Evolutionary conservation across 345 rosid genomes (phyloP).

Genomic region (Syzygium oleosum): DNA sequence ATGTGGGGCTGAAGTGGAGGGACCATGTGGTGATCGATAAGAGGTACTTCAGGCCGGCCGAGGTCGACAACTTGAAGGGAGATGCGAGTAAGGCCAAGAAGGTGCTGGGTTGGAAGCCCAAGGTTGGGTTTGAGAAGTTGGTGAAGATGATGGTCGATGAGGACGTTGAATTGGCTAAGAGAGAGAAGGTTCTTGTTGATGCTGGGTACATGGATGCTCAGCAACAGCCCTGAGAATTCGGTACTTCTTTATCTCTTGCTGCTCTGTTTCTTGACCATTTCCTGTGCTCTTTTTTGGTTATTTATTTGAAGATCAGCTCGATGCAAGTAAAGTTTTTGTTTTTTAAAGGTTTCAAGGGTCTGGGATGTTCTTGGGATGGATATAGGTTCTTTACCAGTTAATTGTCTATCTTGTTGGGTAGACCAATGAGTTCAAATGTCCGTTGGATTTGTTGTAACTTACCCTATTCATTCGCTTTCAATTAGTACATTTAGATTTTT

Average conservation of each 20-base stretch:
- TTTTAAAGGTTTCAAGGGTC: not conserved
- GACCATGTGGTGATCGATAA: constrained; percentile 57
- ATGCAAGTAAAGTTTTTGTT: not conserved
- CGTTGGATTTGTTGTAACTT: not conserved
- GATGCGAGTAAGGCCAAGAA: constrained; percentile 49
- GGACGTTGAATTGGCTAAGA: constrained; percentile 71
- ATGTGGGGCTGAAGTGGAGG: constrained; percentile 45
- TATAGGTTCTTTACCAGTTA: not conserved
- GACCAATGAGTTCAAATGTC: not conserved
- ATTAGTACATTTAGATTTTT: not conserved
- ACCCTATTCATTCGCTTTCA: not conserved
- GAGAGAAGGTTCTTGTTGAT: constrained; percentile 92
- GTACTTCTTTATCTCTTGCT: not conserved
- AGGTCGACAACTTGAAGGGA: constrained; percentile 54
- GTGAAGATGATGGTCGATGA: constrained; percentile 95
- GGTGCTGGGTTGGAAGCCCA: constrained; percentile 68
- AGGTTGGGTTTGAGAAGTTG: constrained; percentile 69
- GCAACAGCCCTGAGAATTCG: constrained; percentile 48
- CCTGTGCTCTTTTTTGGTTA: not conserved
- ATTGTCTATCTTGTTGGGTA: not conserved
- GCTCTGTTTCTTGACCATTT: not conserved
- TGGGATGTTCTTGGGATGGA: not conserved
- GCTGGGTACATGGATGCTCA: constrained; percentile 84
- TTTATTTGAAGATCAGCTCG: not conserved
- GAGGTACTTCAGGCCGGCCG: constrained; percentile 52